Base-by-base conservation (phyloP, 495 filamentous ascomycete genomes). In the Neurospora sp. region DNA sequence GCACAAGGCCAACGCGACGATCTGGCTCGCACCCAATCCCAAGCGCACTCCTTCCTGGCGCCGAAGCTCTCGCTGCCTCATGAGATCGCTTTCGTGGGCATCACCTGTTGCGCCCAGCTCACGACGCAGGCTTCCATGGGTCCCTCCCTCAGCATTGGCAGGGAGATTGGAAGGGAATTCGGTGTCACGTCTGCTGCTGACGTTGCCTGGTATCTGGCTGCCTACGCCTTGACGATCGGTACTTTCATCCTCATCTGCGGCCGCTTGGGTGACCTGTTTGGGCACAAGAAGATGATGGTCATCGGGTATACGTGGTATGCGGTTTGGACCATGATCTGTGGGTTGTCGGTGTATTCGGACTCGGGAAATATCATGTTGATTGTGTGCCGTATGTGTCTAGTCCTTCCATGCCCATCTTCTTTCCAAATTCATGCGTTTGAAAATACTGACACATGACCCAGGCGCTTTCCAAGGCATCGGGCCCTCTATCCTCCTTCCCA, bases 241-340 rank as follows among this genome's bases (percentile, higher is more conserved):
- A 89, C 89, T 8, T 91, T 91, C 74, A 90, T 91, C 77, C 80
- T 90, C n/a, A 80, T 90, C 35, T 86, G 85, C 10, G 89, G 89
- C 18, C 84, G 88, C 10, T 79, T 88, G 8, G 89, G 89, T 27
- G 89, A 91, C 72, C 73, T 87, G 1, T 87, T 85, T 74, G 89
- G 89, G 18, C 84, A 90, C 75, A 89, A 88, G 71, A 81, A 77
- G 2, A 81, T 91, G 75, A 87, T 89, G 69, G 72, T 88, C 5
- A 80, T 84, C 42, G 89, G 89, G 8, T 89, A 86, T 42, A 71
- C 82, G 18, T 90, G 88, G 89, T 85, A 87, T 45, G 84, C 83
- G 4, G 16, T 90, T 5, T 91, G 89, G 89, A 86, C 84, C 16
- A 73, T 86, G n/a, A 83, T 87, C 1, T 87, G 84, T 59, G 78